Evolutionary conservation across 2,329 filamentous ascomycete genomes (phyloP), one percentile per base, ranked within the genome.

Genomic region (Trichoderma atrobrunneum): DNA sequence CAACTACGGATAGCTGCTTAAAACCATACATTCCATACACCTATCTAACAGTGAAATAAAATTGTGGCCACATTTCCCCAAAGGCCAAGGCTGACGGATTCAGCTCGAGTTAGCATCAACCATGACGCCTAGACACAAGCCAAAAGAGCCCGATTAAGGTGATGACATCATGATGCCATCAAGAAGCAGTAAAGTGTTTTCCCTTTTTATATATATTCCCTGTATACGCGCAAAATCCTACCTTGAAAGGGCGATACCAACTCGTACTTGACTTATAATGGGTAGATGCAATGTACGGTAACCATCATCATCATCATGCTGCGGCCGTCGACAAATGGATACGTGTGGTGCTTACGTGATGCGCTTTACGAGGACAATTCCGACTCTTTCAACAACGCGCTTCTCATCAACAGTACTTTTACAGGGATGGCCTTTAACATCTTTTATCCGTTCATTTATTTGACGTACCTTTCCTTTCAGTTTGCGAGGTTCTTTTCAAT

Each of bases 271-370:
- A 21, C 48, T 24, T 24, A 43, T 54, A 54, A 54, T 24, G n/a
- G 48, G 48, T 24, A 54, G 8, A 24, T 36, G 28, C 24, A 21
- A 18, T n/a, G n/a, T n/a, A 11, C 11, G 39, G 11, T 56, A 36
- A 28, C 11, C 64, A n/a, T 43, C 16, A 43, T n/a, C 39, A n/a
- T 43, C 39, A 43, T 43, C 39, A 39, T 57, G 64, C 21, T 67
- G 8, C 21, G 21, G 30, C 51, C 48, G 12, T 67, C 32, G 24
- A 56, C 48, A 39, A 39, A 16, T 10, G 34, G 34, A 59, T 43
- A 34, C 34, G 36, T 59, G 7, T 59, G 65, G 51, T 43, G 51
- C 65, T 68, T 68, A 68, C 65, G 65, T 59, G 65, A 68, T 68
- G 26, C 34, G 10, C 18, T 43, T 24, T 59, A 36, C 34, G 54